Evolutionary conservation across 257 asterid species (phyloP), one percentile per base, ranked within the genome.

Genomic region (Solanum pennellii): DNA sequence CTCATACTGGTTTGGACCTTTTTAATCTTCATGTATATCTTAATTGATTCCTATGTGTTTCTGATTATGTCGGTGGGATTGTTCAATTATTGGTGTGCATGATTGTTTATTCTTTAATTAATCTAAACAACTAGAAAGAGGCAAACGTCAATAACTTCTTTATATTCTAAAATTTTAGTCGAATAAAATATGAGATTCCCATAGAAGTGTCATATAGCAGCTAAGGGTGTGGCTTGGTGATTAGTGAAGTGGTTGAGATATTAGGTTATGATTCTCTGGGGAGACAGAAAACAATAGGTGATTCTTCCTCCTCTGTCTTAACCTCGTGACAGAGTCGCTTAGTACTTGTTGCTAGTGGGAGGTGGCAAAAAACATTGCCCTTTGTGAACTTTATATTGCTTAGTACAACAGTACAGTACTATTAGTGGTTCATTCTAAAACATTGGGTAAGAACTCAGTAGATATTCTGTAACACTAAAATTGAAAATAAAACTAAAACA

Each of bases 1-100:
- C 86, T 88, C 86, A 88, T 88, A 21, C 31, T 84, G 88, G 90
- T 88, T 11, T 86, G 66, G 39, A 10, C n/a, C 45, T 14, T 18
- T 20, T 16, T 25, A 69, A 5, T 14, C 16, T 77, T 14, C 21
- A 23, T 60, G 29, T 60, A 1, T 60, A 60, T 23, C 69, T 10
- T n/a, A 49, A 49, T 49, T 49, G 60, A 16, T n/a, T 42, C 45
- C 25, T 73, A 7, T 20, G 3, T 13, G 18, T 23, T 62, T 73
- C 10, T 20, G 6, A 3, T 11, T 35, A 35, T 3, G 52, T 10
- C 16, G 49, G 29, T 74, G 2, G 10, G 31, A 39, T 41, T 25
- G 35, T 41, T 76, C 59, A 23, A 76, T 76, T 31, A 71, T 71
- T 71, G 77, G 2, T 31, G 77, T 31, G 14, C 1, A 2, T 71